Evolutionary conservation across 75 land plant species (phyloP), one percentile per base, ranked within the genome.

Genomic region (Gnetum montanum): DNA sequence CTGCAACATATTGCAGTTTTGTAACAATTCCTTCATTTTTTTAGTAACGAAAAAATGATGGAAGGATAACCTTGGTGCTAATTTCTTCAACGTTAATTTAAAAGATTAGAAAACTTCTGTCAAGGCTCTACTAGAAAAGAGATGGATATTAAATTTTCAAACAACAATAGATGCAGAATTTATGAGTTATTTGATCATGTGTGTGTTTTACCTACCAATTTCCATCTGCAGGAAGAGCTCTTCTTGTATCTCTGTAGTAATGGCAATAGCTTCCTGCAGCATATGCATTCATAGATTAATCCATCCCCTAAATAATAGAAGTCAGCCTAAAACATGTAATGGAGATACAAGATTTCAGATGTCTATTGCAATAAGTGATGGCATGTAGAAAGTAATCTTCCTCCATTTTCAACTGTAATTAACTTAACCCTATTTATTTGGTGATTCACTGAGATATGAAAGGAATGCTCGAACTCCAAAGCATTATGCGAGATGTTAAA

Each of bases 201-300:
- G n/a, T n/a, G n/a, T 10, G 8, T 13, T 6, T 19, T 41, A n/a
- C 71, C 38, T 52, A 91, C 97, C 97, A 76, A 91, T 58, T 34
- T 83, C 97, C 97, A 91, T 87, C 60, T 82, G 74, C 31, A 68
- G 30, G 35, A 91, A 74, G 27, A 91, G 73, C 66, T 88, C 97
- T 60, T 91, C 97, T 63, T 91, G 97, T 27, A 91, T 81, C 37
- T 77, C 83, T 50, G 97, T 91, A 20, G 97, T 88, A 53, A 87
- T 71, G 57, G 83, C 79, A 41, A 91, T 88, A 47, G 97, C 85
- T 75, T 87, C 97, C 97, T 91, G 73, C 34, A 52, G n/a, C 25
- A n/a, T 10, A 26, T 28, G 24, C 49, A 46, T n/a, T 16, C 34
- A 47, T 10, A 30, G 18, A 20, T 23, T 37, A 43, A 58, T n/a